Evolutionary conservation across 2,329 filamentous ascomycete genomes (phyloP), one percentile per base, ranked within the genome.

Genomic region (Botrytis paeoniae): DNA sequence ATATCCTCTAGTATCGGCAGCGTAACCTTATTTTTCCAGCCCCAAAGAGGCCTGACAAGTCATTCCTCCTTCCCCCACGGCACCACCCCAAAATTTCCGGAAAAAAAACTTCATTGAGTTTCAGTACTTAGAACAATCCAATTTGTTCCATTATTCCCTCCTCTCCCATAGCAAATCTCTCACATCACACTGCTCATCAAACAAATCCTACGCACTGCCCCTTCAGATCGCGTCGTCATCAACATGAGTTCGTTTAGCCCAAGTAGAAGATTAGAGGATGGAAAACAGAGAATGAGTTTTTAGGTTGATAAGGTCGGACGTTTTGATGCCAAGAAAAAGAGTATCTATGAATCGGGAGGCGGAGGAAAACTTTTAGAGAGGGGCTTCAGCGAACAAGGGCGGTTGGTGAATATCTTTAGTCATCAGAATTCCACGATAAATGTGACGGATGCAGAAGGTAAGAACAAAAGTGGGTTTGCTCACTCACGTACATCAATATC

Each of bases 91-190:
- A 80, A 85, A 2, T 82, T 78, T 73, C 89, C 84, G 77, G 77
- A 93, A 93, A 29, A 93, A 78, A 93, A 93, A 51, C 29, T 3
- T 51, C 82, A 88, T 91, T 77, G 93, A 75, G 93, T 83, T 0
- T 91, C 91, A 20, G 89, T 91, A n/a, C 87, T 89, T 1, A 93
- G 83, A 73, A 93, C 86, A 6, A 86, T 83, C 91, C 91, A 93
- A 41, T 83, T 82, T 8, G 86, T 66, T 5, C 10, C 87, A 4
- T 2, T 39, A 0, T 75, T 71, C 78, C 90, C 86, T 0, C 75
- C 80, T 1, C 88, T 81, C 10, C 39, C 29, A 9, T 12, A 25
- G 25, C 2, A 25, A 48, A 25, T 25, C 9, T 20, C 9, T 48
- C 45, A 48, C 45, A 25, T 4, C 22, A 25, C 3, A 4, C 20